A percentile compares a stretch with the other conserved stretches of the same genome.
phyloP scores from a whole-genome alignment of 1,139 yeast species.

The Yamadazyma pseudoaaseri region DNA sequence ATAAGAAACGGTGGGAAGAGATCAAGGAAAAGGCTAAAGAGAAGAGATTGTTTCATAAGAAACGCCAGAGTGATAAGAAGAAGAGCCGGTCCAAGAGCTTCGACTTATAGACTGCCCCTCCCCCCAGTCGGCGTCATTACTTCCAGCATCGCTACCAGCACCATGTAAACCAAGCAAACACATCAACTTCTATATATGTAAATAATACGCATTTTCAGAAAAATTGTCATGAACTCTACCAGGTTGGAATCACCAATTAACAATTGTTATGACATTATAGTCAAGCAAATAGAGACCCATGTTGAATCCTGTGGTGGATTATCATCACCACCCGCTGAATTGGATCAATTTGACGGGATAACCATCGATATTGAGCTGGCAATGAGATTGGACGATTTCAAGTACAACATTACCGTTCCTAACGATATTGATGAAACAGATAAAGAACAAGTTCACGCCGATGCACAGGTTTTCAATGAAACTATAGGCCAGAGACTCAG shows the following conservation, averaged over 20 bases:
- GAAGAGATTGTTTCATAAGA: slow-evolving; percentile 51
- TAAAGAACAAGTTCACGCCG: slow-evolving; percentile 1
- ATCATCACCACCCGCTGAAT: too few relatives aligned
- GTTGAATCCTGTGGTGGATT: too few relatives aligned
- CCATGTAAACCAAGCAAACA: too few relatives aligned
- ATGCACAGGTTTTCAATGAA: too few relatives aligned
- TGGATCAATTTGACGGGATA: neutral
- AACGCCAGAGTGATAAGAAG: slow-evolving; percentile 55
- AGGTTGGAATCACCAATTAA: too few relatives aligned
- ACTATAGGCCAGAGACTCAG: slow-evolving; percentile 4
- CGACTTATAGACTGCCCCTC: slow-evolving; percentile 17
- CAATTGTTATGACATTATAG: too few relatives aligned
- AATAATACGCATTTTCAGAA: too few relatives aligned
- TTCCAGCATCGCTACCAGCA: too few relatives aligned
- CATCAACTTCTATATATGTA: too few relatives aligned
- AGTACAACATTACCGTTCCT: slow-evolving; percentile 4
- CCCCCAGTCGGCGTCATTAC: too few relatives aligned
- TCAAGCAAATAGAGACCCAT: too few relatives aligned
- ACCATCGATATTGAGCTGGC: neutral
- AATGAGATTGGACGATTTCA: neutral
- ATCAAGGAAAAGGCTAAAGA: slow-evolving; percentile 48
- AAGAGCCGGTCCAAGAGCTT: slow-evolving; percentile 43
- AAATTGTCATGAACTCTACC: too few relatives aligned
- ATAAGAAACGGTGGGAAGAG: slow-evolving; percentile 54
- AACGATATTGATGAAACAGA: slow-evolving; percentile 1